phyloP scores from a whole-genome alignment of 108 stramenopile species.

The Chaetoceros muelleri region DNA sequence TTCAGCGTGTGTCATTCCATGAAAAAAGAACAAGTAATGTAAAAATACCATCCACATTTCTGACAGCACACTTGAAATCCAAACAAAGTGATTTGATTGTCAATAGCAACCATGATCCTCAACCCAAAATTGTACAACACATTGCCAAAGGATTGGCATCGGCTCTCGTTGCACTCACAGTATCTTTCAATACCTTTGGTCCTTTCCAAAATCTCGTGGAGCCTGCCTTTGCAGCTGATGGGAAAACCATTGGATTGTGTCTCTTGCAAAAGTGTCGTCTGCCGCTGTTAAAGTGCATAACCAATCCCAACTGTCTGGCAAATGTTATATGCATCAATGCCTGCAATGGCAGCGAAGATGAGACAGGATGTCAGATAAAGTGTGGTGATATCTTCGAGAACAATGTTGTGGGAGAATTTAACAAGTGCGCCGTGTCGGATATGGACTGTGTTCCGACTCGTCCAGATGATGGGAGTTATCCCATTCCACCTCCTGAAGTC shows the following conservation, averaged over 20 bases:
- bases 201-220: constrained; percentile 1
- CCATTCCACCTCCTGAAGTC: constrained; percentile 47
- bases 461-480: constrained; percentile 85
- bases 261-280: constrained; percentile 63
- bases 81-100: neutral
- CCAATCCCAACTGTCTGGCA: constrained; percentile 87
- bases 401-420: constrained; percentile 91
- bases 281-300: constrained; percentile 76
- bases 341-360: constrained; percentile 78
- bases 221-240: constrained; percentile 57
- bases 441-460: constrained; percentile 88
- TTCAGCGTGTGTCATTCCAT: too few species aligned
- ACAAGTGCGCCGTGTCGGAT: constrained; percentile 88
- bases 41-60: constrained; percentile 5
- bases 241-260: constrained; percentile 59
- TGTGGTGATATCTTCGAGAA: constrained; percentile 95
- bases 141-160: constrained; percentile 24
- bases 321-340: constrained; percentile 93
- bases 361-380: constrained; percentile 87
- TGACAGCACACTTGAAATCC: neutral
- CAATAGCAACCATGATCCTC: constrained; percentile 4
- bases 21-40: too few species aligned
- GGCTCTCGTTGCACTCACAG: constrained; percentile 34
- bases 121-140: constrained; percentile 14
- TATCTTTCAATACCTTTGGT: constrained; percentile 22